A percentile compares a stretch with the other conserved stretches of the same genome.
Conservation (phyloP, 176 grass and related monocot genomes). For the Saccharum spontaneum region DNA sequence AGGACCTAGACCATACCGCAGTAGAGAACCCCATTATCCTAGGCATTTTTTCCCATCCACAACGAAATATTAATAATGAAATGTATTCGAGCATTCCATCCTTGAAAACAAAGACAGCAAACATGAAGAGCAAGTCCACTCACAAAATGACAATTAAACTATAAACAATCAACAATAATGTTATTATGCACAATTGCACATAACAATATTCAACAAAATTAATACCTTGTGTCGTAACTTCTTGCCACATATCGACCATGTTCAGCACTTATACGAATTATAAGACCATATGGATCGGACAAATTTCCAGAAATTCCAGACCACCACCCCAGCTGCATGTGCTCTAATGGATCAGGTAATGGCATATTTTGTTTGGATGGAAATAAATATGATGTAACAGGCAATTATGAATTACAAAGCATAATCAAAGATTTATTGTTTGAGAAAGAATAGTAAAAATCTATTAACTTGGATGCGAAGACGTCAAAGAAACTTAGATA, state of each 20-base stretch:
- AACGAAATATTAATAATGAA: slow-evolving; percentile 5
- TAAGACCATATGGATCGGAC: slow-evolving; percentile 81
- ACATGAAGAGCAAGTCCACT: not conserved
- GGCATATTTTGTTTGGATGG: slow-evolving; percentile 36
- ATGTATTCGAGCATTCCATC: slow-evolving; percentile 18
- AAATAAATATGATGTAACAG: slow-evolving; percentile 31
- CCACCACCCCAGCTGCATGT: slow-evolving; percentile 95
- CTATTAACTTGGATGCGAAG: slow-evolving; percentile 8
- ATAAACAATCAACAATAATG: not conserved
- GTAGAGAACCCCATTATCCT: slow-evolving; percentile 16
- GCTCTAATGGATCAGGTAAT: slow-evolving; percentile 39
- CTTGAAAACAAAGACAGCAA: not conserved
- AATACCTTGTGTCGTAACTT: slow-evolving; percentile 93
- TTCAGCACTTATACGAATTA: slow-evolving; percentile 82
- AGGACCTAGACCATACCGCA: not conserved
- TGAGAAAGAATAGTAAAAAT: not conserved
- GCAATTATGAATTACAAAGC: slow-evolving; percentile 10
- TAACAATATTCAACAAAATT: slow-evolving; percentile 24
- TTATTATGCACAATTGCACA: not conserved
- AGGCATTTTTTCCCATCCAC: not conserved
- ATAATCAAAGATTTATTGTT: not conserved
- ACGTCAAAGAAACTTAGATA: slow-evolving; percentile 2
- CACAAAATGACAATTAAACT: not conserved
- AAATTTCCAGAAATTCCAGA: slow-evolving; percentile 82
- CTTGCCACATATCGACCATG: slow-evolving; percentile 94